Conservation (phyloP, 768 basidiomycete genomes). For the Wakefieldia striispora region DNA sequence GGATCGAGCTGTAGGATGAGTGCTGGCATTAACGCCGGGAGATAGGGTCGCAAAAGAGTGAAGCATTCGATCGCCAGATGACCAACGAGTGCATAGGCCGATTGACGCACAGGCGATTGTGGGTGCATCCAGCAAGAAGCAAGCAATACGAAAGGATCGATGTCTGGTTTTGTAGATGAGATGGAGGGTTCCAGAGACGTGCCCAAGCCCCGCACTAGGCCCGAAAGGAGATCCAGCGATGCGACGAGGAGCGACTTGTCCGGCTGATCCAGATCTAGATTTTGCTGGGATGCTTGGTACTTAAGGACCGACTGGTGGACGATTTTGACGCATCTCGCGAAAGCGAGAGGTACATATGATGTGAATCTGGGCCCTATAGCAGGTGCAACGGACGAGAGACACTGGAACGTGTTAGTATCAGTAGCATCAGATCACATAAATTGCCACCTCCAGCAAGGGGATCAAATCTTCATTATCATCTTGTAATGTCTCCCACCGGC, state of each 20-base stretch:
- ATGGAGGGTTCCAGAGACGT: slow-evolving; percentile 76
- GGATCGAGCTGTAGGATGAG: slow-evolving; percentile 88
- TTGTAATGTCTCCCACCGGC: slow-evolving; percentile 82
- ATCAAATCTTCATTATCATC: slow-evolving; percentile 93
- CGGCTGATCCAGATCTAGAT: slow-evolving; percentile 89
- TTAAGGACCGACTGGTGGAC: slow-evolving; percentile 79
- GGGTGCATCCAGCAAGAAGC: slow-evolving; percentile 92
- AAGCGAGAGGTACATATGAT: slow-evolving; percentile 87
- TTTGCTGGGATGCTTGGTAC: slow-evolving; percentile 86
- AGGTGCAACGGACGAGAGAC: slow-evolving; percentile 95
- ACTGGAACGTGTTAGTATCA: slow-evolving; percentile 47
- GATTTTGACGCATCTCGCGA: slow-evolving; percentile 85
- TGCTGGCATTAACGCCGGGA: slow-evolving; percentile 87
- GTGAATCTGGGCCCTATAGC: slow-evolving; percentile 89
- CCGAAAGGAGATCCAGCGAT: slow-evolving; percentile 93
- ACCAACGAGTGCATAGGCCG: slow-evolving; percentile 96
- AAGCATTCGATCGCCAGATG: slow-evolving; percentile 98
- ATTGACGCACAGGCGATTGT: slow-evolving; percentile 92
- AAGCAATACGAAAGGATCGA: slow-evolving; percentile 63
- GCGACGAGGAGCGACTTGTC: slow-evolving; percentile 98
- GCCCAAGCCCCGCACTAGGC: slow-evolving; percentile 91
- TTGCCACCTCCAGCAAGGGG: slow-evolving; percentile 85
- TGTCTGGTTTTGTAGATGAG: slow-evolving; percentile 63
- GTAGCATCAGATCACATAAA: neutral
- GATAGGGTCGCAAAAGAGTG: slow-evolving; percentile 74